Conservation (phyloP, 2,329 filamentous ascomycete genomes). For the Sarocladium strictum region DNA sequence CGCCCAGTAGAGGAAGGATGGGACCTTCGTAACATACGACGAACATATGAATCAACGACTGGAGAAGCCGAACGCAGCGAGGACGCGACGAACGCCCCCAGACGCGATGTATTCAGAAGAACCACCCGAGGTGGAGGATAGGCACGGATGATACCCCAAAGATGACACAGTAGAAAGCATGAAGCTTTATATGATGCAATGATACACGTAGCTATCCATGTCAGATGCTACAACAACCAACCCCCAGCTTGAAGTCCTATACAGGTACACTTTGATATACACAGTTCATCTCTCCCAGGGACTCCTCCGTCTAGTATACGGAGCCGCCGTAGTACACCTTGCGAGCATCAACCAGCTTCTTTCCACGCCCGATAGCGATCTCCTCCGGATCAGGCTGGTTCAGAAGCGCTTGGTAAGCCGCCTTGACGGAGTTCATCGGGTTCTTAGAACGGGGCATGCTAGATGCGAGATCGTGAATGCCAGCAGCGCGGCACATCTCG, state of each 20-base stretch:
- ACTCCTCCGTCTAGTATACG: constrained; percentile 42
- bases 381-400: constrained; percentile 84
- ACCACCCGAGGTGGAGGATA: too few species aligned
- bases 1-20: constrained; percentile 20
- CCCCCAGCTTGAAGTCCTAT: constrained; percentile 11
- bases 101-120: too few species aligned
- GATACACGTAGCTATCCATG: constrained; percentile 9
- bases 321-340: constrained; percentile 94
- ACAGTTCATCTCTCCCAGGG: neutral
- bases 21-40: neutral
- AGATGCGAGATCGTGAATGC: constrained; percentile 81
- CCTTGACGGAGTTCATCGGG: constrained; percentile 97
- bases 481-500: constrained; percentile 83
- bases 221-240: constrained; percentile 6
- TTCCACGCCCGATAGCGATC: constrained; percentile 81
- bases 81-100: too few species aligned
- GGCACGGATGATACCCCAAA: constrained; percentile 17
- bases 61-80: too few species aligned
- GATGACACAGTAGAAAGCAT: constrained; percentile 8
- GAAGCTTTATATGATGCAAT: constrained; percentile 7
- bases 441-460: constrained; percentile 80
- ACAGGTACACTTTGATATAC: constrained; percentile 16
- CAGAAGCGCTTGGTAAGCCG: constrained; percentile 73
- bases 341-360: constrained; percentile 91
- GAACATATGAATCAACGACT: constrained; percentile 4